These are phyloP conservation scores for Euphorbia tirucalli DNA, from an alignment of 345 rosid species.

Conservation along the genomic window DNA sequence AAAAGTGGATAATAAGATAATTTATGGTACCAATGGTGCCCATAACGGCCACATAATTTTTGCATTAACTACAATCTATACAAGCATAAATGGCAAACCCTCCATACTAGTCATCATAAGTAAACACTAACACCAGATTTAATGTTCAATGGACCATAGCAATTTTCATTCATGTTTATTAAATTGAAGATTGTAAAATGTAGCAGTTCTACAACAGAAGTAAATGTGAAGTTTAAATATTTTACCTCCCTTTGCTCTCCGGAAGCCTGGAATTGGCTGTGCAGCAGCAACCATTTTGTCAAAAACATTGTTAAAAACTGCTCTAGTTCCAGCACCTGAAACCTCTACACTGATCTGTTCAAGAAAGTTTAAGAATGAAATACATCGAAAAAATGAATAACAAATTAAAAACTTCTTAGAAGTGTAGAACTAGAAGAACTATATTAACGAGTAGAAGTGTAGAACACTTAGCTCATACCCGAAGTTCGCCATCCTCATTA, in stretches of 20 bases:
- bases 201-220: background rate
- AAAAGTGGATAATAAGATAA: too few species aligned
- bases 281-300: constrained; percentile 90
- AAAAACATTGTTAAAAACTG: constrained; percentile 59
- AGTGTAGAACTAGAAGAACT: background rate
- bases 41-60: background rate
- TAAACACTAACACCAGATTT: background rate
- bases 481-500: constrained; percentile 33
- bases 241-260: constrained; percentile 91
- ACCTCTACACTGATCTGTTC: constrained; percentile 62
- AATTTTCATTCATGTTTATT: background rate
- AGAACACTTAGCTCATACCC: constrained; percentile 33
- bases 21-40: background rate
- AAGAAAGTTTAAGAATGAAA: constrained; percentile 4
- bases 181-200: background rate
- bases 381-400: background rate
- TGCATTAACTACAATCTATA: background rate
- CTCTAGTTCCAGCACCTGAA: constrained; percentile 63
- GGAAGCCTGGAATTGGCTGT: constrained; percentile 95
- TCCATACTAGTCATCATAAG: constrained; percentile 5
- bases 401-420: background rate
- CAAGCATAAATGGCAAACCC: background rate
- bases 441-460: too few species aligned
- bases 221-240: background rate
- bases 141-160: background rate